phyloP scores from a whole-genome alignment of 352 stramenopile species.

The Globisporangium megalacanthum region DNA sequence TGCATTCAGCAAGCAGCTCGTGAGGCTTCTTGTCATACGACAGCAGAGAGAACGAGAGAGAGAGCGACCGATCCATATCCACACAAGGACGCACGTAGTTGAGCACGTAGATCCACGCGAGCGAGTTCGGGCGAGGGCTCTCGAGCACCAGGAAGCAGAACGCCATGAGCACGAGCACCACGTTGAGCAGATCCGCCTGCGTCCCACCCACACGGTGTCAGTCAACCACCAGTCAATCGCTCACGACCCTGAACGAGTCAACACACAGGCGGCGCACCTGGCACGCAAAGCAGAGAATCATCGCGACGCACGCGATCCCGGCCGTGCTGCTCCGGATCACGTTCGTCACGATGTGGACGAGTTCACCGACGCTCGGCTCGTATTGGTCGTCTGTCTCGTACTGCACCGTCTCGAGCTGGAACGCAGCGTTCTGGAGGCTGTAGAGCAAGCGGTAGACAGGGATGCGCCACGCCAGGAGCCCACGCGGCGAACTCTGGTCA shows the following conservation, averaged over 20 bases:
- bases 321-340: conserved; percentile 61
- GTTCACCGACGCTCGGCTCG: conserved; percentile 53
- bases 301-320: conserved; percentile 48
- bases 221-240: not conserved
- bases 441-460: conserved; percentile 67
- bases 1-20: conserved; percentile 9
- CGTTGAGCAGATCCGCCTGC: conserved; percentile 75
- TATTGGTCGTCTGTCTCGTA: conserved; percentile 81
- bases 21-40: not conserved
- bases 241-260: no score
- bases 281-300: conserved; percentile 66
- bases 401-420: conserved; percentile 53
- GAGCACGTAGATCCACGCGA: conserved; percentile 66
- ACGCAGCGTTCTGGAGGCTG: conserved; percentile 61
- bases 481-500: conserved; percentile 24
- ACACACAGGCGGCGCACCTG: conserved; percentile 36
- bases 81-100: conserved; percentile 59
- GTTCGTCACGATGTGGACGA: conserved; percentile 55
- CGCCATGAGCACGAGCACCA: conserved; percentile 61
- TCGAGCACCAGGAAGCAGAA: conserved; percentile 76
- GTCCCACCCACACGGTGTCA: not conserved
- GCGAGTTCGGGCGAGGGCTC: conserved; percentile 57
- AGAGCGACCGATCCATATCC: not conserved
- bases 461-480: conserved; percentile 48
- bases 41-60: not conserved